These are phyloP conservation scores for Neurospora sp. DNA, from an alignment of 495 filamentous ascomycete species.

Conservation along the genomic window DNA sequence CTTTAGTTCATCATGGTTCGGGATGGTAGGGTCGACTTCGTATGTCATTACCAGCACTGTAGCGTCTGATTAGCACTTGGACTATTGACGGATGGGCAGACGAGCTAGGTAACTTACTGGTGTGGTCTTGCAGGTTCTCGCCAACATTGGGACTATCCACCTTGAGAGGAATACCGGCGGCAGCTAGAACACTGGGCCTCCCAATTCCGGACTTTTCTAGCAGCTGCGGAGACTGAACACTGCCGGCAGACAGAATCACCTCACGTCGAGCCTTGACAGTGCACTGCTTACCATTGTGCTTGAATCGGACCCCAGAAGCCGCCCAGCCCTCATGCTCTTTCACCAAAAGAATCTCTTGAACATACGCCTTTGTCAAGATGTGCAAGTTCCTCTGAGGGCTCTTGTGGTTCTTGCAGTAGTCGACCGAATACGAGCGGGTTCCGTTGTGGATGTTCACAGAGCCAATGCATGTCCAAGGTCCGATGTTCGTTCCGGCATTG, in stretches of 20 bases:
- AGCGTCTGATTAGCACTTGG: background rate
- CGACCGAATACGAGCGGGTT: conserved; percentile 38
- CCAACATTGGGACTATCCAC: conserved; percentile 41
- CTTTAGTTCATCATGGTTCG: conserved; percentile 31
- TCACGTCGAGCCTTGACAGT: conserved; percentile 29
- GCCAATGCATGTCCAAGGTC: conserved; percentile 34
- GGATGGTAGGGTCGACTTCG: conserved; percentile 35
- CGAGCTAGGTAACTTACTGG: conserved; percentile 26
- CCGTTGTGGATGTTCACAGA: conserved; percentile 26
- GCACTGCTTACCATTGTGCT: conserved; percentile 18
- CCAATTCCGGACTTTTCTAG: conserved; percentile 52
- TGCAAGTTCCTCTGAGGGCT: conserved; percentile 30
- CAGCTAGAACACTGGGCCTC: conserved; percentile 23
- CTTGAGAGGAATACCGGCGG: conserved; percentile 32
- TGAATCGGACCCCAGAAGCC: conserved; percentile 36
- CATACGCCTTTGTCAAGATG: conserved; percentile 31
- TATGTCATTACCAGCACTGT: conserved; percentile 36
- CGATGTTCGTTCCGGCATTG: conserved; percentile 33
- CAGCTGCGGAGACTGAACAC: conserved; percentile 42
- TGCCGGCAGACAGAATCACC: conserved; percentile 44
- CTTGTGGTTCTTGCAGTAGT: conserved; percentile 28
- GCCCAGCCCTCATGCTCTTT: conserved; percentile 14
- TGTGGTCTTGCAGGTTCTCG: conserved; percentile 47
- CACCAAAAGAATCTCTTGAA: conserved; percentile 27
- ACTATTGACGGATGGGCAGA: background rate